Evolutionary conservation across 352 stramenopile species (phyloP).

Genomic region (Globisporangium echinulatum): DNA sequence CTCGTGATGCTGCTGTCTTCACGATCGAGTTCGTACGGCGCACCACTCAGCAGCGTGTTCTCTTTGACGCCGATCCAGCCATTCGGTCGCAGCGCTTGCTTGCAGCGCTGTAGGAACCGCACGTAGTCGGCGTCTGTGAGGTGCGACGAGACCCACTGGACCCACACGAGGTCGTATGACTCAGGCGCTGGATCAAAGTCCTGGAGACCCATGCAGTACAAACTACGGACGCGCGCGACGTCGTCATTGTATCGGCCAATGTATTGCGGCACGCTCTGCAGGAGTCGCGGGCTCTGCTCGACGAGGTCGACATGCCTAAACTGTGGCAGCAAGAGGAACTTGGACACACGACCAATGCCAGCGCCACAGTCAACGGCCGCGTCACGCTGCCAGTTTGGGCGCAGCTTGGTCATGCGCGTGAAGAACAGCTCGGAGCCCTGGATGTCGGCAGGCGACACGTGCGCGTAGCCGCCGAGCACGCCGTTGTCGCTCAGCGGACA

Average conservation of each 20-base stretch:
- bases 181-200: conserved; percentile 66
- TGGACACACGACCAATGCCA: conserved; percentile 94
- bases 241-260: conserved; percentile 37
- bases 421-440: conserved; percentile 64
- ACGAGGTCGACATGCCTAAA: conserved; percentile 90
- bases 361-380: conserved; percentile 76
- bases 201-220: conserved; percentile 91
- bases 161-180: conserved; percentile 95
- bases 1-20: conserved; percentile 91
- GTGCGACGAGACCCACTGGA: conserved; percentile 96
- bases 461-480: conserved; percentile 89
- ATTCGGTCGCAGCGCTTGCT: conserved; percentile 41
- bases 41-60: conserved; percentile 74
- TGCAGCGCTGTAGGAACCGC: conserved; percentile 87
- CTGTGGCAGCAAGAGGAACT: conserved; percentile 88
- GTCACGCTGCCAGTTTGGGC: conserved; percentile 43
- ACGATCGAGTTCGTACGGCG: conserved; percentile 89
- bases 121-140: conserved; percentile 94
- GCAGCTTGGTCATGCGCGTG: conserved; percentile 30
- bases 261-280: conserved; percentile 87
- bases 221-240: conserved; percentile 48
- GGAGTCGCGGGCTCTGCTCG: conserved; percentile 90
- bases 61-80: conserved; percentile 85
- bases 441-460: conserved; percentile 80
- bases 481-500: conserved; percentile 91